A percentile compares a stretch with the other conserved stretches of the same genome.
phyloP scores from a whole-genome alignment of 768 basidiomycete genomes.

The Mycena crocata region DNA sequence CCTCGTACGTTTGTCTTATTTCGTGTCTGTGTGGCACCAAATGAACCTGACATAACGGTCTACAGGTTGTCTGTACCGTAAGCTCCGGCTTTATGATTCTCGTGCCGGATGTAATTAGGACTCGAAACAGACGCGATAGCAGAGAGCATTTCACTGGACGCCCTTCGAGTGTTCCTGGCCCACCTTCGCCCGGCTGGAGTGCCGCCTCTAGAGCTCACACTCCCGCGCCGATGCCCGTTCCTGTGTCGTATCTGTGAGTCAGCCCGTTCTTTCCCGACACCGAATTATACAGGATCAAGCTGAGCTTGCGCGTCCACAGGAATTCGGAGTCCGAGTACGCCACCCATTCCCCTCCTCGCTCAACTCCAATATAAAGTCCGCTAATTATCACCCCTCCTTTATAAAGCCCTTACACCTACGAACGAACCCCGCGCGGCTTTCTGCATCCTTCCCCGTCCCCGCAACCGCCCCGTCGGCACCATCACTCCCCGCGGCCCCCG shows the following conservation, averaged over 20 bases:
- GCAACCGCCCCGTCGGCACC: conserved; percentile 12
- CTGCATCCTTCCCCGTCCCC: no score
- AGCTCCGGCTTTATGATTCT: background rate
- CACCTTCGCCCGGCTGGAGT: conserved; percentile 18
- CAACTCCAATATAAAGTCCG: no score
- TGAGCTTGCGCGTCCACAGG: conserved; percentile 2
- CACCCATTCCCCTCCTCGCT: background rate
- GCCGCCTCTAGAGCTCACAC: background rate
- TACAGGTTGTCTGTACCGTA: conserved; percentile 23
- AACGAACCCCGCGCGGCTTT: conserved; percentile 24
- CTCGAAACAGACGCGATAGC: conserved; percentile 3
- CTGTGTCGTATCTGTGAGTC: conserved; percentile 12
- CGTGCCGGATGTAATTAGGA: background rate
- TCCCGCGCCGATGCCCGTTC: conserved; percentile 20
- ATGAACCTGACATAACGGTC: background rate
- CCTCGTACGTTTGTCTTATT: conserved; percentile 10
- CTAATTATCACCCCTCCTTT: background rate
- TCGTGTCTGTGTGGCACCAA: background rate
- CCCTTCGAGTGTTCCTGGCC: conserved; percentile 14
- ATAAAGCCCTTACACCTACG: conserved; percentile 10
- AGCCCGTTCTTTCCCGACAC: background rate
- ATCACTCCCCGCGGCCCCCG: conserved; percentile 10
- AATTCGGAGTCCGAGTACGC: conserved; percentile 15
- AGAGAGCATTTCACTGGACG: conserved; percentile 12
- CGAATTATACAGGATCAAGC: no score